phyloP scores from a whole-genome alignment of 805 yeast species.

The Ogataea allantospora region DNA sequence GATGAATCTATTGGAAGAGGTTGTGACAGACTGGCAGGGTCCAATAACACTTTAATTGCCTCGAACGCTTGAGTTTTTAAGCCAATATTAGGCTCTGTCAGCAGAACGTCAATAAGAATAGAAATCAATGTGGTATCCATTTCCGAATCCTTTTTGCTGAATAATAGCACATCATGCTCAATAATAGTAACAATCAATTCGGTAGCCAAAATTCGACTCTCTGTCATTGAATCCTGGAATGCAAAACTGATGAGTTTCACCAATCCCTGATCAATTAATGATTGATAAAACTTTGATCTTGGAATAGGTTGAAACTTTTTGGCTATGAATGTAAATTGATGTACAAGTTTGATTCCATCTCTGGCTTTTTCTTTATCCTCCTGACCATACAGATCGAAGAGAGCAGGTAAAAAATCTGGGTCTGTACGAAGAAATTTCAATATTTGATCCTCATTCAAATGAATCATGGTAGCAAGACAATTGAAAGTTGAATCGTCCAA shows the following conservation, averaged over 20 bases:
- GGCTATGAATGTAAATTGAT: conserved; percentile 76
- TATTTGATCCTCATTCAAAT: conserved; percentile 65
- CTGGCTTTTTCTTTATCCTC: conserved; percentile 36
- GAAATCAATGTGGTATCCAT: conserved; percentile 50
- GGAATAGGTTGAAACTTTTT: conserved; percentile 62
- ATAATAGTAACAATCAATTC: conserved; percentile 78
- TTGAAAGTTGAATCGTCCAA: conserved; percentile 78
- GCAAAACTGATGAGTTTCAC: conserved; percentile 72
- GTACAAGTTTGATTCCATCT: conserved; percentile 75
- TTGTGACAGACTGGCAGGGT: conserved; percentile 39
- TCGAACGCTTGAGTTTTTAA: conserved; percentile 80
- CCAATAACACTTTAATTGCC: conserved; percentile 72
- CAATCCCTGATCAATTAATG: conserved; percentile 65
- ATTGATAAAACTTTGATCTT: conserved; percentile 60
- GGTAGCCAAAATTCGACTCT: conserved; percentile 66
- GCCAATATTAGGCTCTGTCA: conserved; percentile 66
- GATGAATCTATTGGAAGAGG: conserved; percentile 18
- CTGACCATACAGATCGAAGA: conserved; percentile 56
- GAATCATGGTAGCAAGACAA: conserved; percentile 64
- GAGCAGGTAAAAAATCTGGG: conserved; percentile 48
- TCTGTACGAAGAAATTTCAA: conserved; percentile 56
- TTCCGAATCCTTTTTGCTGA: conserved; percentile 34
- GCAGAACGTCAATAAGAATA: conserved; percentile 52
- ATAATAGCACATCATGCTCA: conserved; percentile 75
- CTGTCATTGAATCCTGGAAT: conserved; percentile 46